Conservation (phyloP, 2,329 filamentous ascomycete species). For the Pezicula rhizophila region DNA sequence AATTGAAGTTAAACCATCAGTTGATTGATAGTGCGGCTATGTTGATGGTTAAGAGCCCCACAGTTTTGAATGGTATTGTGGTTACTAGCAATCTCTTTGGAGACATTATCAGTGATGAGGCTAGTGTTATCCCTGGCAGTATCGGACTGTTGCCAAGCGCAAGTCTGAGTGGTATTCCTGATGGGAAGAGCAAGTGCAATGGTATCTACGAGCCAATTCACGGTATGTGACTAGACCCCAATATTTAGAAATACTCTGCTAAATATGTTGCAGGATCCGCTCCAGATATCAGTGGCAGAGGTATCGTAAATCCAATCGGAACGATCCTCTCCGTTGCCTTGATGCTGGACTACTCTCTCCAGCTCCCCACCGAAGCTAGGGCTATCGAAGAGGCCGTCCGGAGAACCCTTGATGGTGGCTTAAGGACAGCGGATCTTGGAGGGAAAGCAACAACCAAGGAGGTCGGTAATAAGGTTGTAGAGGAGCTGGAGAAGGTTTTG, state of each 20-base stretch:
- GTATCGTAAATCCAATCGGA: constrained; percentile 86
- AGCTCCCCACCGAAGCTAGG: constrained; percentile 68
- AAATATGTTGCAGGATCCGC: constrained; percentile 58
- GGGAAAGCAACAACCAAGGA: constrained; percentile 68
- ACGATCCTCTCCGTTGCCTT: constrained; percentile 89
- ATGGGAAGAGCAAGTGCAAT: constrained; percentile 78
- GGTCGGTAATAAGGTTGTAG: constrained; percentile 76
- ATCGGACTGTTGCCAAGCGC: constrained; percentile 85
- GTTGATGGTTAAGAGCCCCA: constrained; percentile 93
- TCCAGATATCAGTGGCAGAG: constrained; percentile 87
- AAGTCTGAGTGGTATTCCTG: constrained; percentile 78
- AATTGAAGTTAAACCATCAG: constrained; percentile 78
- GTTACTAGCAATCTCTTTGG: constrained; percentile 93
- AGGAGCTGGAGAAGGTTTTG: constrained; percentile 66
- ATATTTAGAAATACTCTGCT: constrained; percentile 1
- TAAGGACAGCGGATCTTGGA: constrained; percentile 80
- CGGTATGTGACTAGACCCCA: constrained; percentile 46
- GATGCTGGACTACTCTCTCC: constrained; percentile 92
- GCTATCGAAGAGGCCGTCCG: constrained; percentile 78
- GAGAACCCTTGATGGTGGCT: constrained; percentile 70
- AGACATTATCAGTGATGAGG: constrained; percentile 94
- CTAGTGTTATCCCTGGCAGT: constrained; percentile 86
- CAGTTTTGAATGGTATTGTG: constrained; percentile 80
- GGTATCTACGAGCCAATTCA: constrained; percentile 98
- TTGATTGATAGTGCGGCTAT: constrained; percentile 96